phyloP scores from a whole-genome alignment of 1,284 basidiomycete genomes.

The Moesziomyces sp. region DNA sequence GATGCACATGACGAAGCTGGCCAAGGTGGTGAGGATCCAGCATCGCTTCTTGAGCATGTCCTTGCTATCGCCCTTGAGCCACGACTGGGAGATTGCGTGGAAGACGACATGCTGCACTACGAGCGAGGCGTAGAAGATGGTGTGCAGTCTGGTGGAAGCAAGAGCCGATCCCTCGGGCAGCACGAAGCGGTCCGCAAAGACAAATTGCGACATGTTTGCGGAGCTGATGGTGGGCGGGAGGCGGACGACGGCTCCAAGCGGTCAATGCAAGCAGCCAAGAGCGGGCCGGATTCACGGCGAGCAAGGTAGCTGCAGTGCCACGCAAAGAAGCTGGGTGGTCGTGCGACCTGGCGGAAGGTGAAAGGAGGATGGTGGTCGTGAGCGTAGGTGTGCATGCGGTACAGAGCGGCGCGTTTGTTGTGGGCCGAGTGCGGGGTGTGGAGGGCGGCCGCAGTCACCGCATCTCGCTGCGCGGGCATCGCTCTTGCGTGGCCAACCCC shows the following conservation, averaged over 20 bases:
- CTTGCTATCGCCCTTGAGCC: conserved; percentile 47
- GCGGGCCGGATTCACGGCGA: background rate
- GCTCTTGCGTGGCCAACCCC: no score
- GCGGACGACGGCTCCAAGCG: no score
- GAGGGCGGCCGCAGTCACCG: no score
- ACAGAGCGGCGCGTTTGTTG: no score
- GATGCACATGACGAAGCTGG: conserved; percentile 57
- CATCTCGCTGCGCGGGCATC: no score
- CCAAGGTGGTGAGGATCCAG: conserved; percentile 66
- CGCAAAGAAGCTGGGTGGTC: no score
- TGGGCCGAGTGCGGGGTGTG: no score
- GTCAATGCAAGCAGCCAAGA: background rate
- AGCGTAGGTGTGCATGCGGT: no score
- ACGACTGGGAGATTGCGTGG: conserved; percentile 52
- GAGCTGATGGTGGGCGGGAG: background rate
- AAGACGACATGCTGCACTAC: conserved; percentile 58
- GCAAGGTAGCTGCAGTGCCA: no score
- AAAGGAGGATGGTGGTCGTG: no score
- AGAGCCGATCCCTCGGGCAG: conserved; percentile 33
- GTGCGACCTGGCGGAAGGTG: no score
- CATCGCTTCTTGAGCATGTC: conserved; percentile 62
- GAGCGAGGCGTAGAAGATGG: conserved; percentile 50
- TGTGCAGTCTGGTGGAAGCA: conserved; percentile 28
- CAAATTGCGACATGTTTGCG: conserved; percentile 35
- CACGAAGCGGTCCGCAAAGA: conserved; percentile 42